phyloP scores from a whole-genome alignment of 805 yeast genomes.

The Candida coleopterorum region DNA sequence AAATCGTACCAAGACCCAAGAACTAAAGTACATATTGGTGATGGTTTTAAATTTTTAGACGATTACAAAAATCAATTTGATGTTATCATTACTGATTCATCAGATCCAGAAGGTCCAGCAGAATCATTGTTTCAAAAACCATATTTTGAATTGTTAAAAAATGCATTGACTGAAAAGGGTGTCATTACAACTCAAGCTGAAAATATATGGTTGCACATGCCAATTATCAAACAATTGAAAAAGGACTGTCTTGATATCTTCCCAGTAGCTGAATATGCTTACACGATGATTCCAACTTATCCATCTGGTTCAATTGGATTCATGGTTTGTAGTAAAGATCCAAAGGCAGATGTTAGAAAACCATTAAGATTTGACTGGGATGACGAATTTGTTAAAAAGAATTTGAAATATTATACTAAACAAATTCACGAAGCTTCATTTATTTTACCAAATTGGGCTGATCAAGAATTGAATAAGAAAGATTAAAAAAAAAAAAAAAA shows the following conservation, averaged over 20 bases:
- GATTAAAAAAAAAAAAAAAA: too few relatives aligned
- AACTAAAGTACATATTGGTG: conserved; percentile 87
- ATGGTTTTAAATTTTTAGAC: conserved; percentile 93
- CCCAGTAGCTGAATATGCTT: conserved; percentile 88
- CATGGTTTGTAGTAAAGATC: conserved; percentile 88
- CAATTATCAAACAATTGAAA: conserved; percentile 76
- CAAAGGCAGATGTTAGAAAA: conserved; percentile 53
- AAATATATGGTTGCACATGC: conserved; percentile 88
- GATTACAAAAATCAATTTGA: conserved; percentile 83
- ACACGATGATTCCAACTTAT: conserved; percentile 92
- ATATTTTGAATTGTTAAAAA: conserved; percentile 76
- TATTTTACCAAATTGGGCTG: conserved; percentile 89
- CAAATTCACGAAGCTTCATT: conserved; percentile 85
- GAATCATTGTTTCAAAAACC: conserved; percentile 89
- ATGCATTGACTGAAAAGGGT: conserved; percentile 91
- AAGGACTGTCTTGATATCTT: conserved; percentile 77
- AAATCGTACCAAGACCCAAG: conserved; percentile 82
- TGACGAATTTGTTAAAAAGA: conserved; percentile 55
- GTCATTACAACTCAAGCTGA: conserved; percentile 94
- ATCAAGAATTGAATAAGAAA: conserved; percentile 39
- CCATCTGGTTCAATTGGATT: conserved; percentile 98
- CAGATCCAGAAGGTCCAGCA: conserved; percentile 99
- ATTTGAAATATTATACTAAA: conserved; percentile 78
- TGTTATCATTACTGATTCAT: conserved; percentile 94
- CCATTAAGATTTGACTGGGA: conserved; percentile 64